These are phyloP conservation scores for Termitomyces sp. DNA, from an alignment of 1,284 basidiomycete genomes.

Conservation along the genomic window DNA sequence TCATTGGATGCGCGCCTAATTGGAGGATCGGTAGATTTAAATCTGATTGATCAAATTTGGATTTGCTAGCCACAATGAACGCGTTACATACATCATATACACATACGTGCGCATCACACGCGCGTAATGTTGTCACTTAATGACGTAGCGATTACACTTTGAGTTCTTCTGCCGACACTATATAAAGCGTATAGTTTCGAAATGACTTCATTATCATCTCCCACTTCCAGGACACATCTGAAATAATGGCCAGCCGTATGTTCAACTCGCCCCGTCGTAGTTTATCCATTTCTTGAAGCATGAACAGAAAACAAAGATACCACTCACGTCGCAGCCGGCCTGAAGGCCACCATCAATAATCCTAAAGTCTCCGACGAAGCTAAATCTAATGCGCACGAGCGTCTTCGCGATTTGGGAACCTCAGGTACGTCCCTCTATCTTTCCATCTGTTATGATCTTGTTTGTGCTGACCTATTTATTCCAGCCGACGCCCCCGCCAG, in stretches of 20 bases:
- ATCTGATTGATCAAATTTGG: not conserved
- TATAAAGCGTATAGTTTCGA: too few relatives aligned
- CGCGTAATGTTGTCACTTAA: too few relatives aligned
- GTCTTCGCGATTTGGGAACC: constrained; percentile 9
- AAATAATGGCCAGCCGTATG: too few relatives aligned
- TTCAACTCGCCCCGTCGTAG: too few relatives aligned
- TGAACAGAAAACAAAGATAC: not conserved
- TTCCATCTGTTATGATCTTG: too few relatives aligned
- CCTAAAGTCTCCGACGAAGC: not conserved
- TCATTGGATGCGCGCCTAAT: not conserved
- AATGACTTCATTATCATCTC: too few relatives aligned
- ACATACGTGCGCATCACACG: not conserved
- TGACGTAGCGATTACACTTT: too few relatives aligned
- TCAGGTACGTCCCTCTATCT: not conserved
- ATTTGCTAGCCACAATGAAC: not conserved
- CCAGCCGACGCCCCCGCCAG: not conserved
- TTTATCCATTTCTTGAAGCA: too few relatives aligned
- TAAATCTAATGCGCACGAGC: not conserved
- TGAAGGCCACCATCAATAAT: not conserved
- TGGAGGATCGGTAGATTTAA: too few relatives aligned
- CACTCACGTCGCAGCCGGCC: not conserved
- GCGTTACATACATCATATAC: not conserved
- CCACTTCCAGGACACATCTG: too few relatives aligned
- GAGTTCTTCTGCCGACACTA: too few relatives aligned
- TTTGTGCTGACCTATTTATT: not conserved